phyloP scores from a whole-genome alignment of 192 early-diverging fungal species.

The Pilobolus umbonatus region DNA sequence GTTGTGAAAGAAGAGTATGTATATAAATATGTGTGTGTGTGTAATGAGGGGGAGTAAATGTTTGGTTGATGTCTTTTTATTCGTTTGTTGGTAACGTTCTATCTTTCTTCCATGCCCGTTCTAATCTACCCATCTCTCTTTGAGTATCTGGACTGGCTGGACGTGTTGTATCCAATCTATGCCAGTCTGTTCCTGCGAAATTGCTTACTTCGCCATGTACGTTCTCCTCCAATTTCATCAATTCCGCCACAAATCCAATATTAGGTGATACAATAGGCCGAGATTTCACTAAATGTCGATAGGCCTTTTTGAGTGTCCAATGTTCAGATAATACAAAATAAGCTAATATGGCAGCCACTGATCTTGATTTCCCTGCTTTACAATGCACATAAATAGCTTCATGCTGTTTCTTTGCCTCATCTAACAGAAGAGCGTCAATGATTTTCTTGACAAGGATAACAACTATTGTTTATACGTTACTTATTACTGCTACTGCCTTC shows the following conservation, averaged over 20 bases:
- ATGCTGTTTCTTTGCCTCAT: slow-evolving; percentile 32
- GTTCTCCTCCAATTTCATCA: slow-evolving; percentile 64
- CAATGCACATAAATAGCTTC: slow-evolving; percentile 70
- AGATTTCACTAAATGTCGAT: slow-evolving; percentile 56
- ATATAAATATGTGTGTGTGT: too few relatives aligned
- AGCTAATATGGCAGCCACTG: slow-evolving; percentile 65
- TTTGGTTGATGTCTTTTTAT: too few relatives aligned
- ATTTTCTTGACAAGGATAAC: background rate
- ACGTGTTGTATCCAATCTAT: background rate
- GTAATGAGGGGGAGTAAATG: too few relatives aligned
- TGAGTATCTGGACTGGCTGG: slow-evolving; percentile 21
- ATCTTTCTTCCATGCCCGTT: slow-evolving; percentile 15
- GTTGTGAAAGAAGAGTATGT: too few relatives aligned
- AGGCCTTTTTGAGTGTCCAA: slow-evolving; percentile 63
- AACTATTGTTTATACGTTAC: slow-evolving; percentile 33
- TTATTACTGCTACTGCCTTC: slow-evolving; percentile 63
- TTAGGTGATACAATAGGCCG: slow-evolving; percentile 70
- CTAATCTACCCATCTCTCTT: slow-evolving; percentile 7
- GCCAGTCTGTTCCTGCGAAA: slow-evolving; percentile 35
- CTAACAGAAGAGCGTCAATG: slow-evolving; percentile 1
- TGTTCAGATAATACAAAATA: slow-evolving; percentile 57
- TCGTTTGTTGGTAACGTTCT: too few relatives aligned
- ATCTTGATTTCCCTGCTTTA: slow-evolving; percentile 73
- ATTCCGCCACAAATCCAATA: slow-evolving; percentile 70
- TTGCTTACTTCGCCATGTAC: slow-evolving; percentile 40